Evolutionary conservation across 2,329 filamentous ascomycete genomes (phyloP).

Genomic region (Tricladium varicosporioides): DNA sequence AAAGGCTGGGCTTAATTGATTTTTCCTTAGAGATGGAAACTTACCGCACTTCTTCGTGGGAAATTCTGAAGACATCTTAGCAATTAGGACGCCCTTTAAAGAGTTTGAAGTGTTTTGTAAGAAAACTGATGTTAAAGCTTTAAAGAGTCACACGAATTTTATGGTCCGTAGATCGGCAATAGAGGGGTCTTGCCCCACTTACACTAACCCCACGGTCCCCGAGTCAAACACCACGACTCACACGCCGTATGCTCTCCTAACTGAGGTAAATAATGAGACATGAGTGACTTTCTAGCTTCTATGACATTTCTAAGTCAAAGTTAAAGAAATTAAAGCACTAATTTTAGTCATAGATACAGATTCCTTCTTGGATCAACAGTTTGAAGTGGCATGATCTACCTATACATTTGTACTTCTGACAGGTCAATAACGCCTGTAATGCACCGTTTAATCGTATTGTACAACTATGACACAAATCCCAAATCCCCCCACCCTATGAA

Average conservation of each 20-base stretch:
- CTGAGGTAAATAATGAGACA: not conserved
- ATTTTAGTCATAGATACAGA: too few species aligned
- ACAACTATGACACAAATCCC: not conserved
- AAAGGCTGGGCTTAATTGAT: conserved; percentile 11
- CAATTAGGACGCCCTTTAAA: not conserved
- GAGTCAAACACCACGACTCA: too few species aligned
- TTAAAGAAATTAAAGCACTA: too few species aligned
- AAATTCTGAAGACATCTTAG: conserved; percentile 35
- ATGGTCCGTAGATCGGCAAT: not conserved
- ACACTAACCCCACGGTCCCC: too few species aligned
- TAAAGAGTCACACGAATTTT: not conserved
- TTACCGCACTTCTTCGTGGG: conserved; percentile 54
- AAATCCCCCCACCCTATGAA: not conserved
- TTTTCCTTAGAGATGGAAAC: conserved; percentile 4
- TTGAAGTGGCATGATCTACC: not conserved
- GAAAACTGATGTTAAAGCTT: not conserved
- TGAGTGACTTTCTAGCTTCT: not conserved
- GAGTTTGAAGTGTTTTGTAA: not conserved
- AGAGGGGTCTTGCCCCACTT: not conserved
- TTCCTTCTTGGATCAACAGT: too few species aligned
- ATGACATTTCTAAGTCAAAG: too few species aligned
- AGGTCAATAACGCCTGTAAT: not conserved
- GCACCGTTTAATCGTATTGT: not conserved
- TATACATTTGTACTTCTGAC: not conserved
- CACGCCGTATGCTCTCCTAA: too few species aligned